Conservation (phyloP, 2,329 filamentous ascomycete species). For the Biscogniauxia mediterranea region DNA sequence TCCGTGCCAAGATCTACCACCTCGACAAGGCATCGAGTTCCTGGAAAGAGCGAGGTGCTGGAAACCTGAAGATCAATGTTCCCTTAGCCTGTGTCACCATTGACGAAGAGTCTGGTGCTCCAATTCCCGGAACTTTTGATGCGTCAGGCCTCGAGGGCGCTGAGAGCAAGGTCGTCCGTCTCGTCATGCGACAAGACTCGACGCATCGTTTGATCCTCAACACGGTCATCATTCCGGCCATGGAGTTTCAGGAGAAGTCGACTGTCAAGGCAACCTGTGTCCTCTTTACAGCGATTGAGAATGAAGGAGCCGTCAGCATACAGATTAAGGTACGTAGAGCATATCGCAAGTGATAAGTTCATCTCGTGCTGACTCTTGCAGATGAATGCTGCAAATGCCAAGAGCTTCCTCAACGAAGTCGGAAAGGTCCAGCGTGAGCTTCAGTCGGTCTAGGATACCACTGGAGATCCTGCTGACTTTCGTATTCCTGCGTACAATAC, state of each 20-base stretch:
- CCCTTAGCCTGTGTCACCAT: slow-evolving; percentile 56
- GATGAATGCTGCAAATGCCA: slow-evolving; percentile 55
- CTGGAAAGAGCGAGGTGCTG: slow-evolving; percentile 89
- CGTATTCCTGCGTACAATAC: not conserved
- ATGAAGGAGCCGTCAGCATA: slow-evolving; percentile 54
- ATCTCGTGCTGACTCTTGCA: slow-evolving; percentile 23
- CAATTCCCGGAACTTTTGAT: slow-evolving; percentile 55
- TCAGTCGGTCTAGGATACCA: slow-evolving; percentile 33
- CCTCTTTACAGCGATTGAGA: slow-evolving; percentile 63
- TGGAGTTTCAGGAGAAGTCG: slow-evolving; percentile 77
- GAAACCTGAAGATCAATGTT: slow-evolving; percentile 82
- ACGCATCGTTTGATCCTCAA: slow-evolving; percentile 86
- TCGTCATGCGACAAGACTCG: slow-evolving; percentile 90
- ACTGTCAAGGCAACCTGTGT: slow-evolving; percentile 70
- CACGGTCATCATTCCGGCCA: slow-evolving; percentile 72
- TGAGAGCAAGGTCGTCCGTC: slow-evolving; percentile 58
- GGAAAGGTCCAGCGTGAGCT: slow-evolving; percentile 51
- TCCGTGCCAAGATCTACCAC: slow-evolving; percentile 81
- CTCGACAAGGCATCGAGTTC: slow-evolving; percentile 66
- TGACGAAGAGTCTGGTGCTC: slow-evolving; percentile 46
- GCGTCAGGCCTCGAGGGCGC: slow-evolving; percentile 50
- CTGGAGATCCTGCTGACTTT: slow-evolving; percentile 10
- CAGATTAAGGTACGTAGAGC: slow-evolving; percentile 55
- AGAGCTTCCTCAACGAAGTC: slow-evolving; percentile 50
- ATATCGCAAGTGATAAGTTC: not conserved